These are phyloP conservation scores for Trifolium subterraneum DNA, from an alignment of 306 rosid species.

Conservation along the genomic window DNA sequence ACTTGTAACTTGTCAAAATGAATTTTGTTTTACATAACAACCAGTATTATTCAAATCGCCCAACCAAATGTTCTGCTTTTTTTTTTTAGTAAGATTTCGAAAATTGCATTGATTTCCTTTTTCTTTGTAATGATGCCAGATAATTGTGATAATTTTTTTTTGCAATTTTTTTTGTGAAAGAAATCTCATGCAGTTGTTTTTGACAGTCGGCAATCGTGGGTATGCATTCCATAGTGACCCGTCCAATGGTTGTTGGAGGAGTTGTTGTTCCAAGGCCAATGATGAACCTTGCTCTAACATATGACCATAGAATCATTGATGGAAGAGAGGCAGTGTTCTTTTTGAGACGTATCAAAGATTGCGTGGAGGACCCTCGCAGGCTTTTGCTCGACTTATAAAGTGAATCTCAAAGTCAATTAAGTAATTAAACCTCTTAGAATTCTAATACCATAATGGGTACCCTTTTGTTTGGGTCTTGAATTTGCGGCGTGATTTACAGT, in stretches of 20 bases:
- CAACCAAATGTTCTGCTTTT: constrained; percentile 6
- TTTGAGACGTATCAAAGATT: constrained; percentile 78
- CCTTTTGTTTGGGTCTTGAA: constrained; percentile 41
- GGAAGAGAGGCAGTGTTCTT: constrained; percentile 95
- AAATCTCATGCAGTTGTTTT: constrained; percentile 30
- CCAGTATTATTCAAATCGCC: neutral
- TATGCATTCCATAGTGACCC: constrained; percentile 83
- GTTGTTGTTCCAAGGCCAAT: constrained; percentile 72
- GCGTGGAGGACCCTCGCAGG: constrained; percentile 79
- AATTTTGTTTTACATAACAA: constrained; percentile 15
- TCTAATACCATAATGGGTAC: constrained; percentile 44
- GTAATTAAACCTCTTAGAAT: constrained; percentile 40
- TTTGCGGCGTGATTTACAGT: constrained; percentile 46
- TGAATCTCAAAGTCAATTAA: constrained; percentile 4
- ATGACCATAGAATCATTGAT: constrained; percentile 82
- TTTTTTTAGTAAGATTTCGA: constrained; percentile 18
- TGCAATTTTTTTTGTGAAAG: constrained; percentile 4
- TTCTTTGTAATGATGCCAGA: neutral
- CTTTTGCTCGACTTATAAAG: constrained; percentile 76
- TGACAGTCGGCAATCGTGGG: constrained; percentile 87
- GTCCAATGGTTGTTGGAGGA: constrained; percentile 77
- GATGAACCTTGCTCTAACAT: constrained; percentile 85
- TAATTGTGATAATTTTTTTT: constrained; percentile 22
- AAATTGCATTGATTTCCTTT: neutral
- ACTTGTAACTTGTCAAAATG: constrained; percentile 11